Conservation (phyloP, 169 alveolate genomes). For the Cryptosporidium bovis region DNA sequence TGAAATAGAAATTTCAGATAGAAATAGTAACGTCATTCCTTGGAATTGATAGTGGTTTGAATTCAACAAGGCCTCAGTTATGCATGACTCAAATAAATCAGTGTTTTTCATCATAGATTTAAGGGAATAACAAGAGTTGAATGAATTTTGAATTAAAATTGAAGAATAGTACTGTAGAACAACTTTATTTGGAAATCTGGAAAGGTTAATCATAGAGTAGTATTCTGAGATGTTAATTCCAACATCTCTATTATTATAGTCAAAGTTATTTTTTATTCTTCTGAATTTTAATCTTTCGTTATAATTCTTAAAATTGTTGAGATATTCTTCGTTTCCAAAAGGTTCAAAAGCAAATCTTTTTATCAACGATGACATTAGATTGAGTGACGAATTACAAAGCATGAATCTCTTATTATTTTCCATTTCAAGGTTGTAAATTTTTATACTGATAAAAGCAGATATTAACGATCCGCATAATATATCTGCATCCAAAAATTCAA, state of each 20-base stretch:
- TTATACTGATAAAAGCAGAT: conserved; percentile 26
- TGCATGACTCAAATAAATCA: not conserved
- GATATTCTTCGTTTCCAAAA: no score
- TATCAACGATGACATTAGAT: conserved; percentile 49
- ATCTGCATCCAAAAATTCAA: conserved; percentile 34
- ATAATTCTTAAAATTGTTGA: not conserved
- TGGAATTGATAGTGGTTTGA: conserved; percentile 36
- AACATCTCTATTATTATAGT: not conserved
- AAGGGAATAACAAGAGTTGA: conserved; percentile 9
- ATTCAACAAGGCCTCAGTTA: conserved; percentile 18
- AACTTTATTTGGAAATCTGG: not conserved
- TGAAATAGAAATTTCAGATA: conserved; percentile 38
- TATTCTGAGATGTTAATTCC: not conserved
- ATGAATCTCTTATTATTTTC: conserved; percentile 10
- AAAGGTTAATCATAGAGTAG: not conserved
- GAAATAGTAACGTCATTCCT: conserved; percentile 54
- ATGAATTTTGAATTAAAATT: not conserved
- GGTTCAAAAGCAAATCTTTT: conserved; percentile 22
- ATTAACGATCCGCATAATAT: conserved; percentile 16
- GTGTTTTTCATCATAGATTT: conserved; percentile 17
- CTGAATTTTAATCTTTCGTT: not conserved
- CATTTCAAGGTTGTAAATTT: conserved; percentile 3
- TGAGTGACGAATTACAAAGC: conserved; percentile 45
- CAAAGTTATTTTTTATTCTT: not conserved
- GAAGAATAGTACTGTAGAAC: not conserved